These are phyloP conservation scores for Hyaloperonospora arabidopsidis DNA, from an alignment of 352 stramenopile species.

Conservation along the genomic window DNA sequence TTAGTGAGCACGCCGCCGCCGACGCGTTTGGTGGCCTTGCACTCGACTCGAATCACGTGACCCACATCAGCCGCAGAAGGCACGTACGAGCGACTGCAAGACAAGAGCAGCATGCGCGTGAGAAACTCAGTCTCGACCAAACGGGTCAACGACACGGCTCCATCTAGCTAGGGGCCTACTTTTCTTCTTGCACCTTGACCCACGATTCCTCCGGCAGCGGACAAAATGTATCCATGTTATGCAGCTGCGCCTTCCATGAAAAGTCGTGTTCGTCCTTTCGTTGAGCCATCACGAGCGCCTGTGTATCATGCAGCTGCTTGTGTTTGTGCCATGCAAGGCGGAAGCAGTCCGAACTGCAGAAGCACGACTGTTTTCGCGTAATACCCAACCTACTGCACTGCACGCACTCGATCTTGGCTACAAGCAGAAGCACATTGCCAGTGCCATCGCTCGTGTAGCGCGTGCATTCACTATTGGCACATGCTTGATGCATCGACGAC, in stretches of 20 bases:
- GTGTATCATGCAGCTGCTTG: conserved; percentile 50
- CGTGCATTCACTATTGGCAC: conserved; percentile 52
- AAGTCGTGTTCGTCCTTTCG: conserved; percentile 14
- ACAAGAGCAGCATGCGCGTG: conserved; percentile 28
- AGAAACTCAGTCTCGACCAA: conserved; percentile 26
- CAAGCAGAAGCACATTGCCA: conserved; percentile 58
- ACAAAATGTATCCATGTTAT: conserved; percentile 53
- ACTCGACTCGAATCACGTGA: conserved; percentile 76
- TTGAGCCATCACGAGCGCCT: conserved; percentile 21
- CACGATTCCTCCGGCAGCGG: conserved; percentile 44
- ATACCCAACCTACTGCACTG: conserved; percentile 59
- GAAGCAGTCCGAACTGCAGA: conserved; percentile 64
- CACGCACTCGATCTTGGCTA: conserved; percentile 69
- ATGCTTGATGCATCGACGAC: conserved; percentile 45
- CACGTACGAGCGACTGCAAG: conserved; percentile 56
- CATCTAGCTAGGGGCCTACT: conserved; percentile 35
- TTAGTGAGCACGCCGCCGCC: conserved; percentile 55
- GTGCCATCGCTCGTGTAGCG: conserved; percentile 41
- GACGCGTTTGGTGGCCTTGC: conserved; percentile 50
- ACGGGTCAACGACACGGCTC: conserved; percentile 18
- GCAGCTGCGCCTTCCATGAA: conserved; percentile 53
- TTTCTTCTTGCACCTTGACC: conserved; percentile 57
- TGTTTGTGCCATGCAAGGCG: conserved; percentile 56
- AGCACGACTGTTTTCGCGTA: conserved; percentile 57
- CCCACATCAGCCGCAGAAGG: conserved; percentile 60